phyloP scores from a whole-genome alignment of 208 protist species.

The Tritrichomonas musculus region DNA sequence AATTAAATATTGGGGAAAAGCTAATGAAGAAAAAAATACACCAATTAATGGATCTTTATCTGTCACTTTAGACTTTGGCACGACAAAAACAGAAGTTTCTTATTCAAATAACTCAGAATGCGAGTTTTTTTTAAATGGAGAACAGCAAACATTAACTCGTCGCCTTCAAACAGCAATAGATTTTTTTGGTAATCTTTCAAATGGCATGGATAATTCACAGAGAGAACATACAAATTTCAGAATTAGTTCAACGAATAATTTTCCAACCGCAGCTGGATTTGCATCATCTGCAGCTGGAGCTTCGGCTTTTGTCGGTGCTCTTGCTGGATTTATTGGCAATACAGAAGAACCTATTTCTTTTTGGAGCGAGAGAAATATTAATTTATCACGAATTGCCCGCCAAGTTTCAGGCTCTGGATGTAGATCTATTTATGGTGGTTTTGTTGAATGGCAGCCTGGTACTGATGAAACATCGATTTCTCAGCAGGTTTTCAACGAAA shows the following conservation, averaged over 20 bases:
- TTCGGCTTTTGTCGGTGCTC: constrained; percentile 1
- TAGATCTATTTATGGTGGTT: constrained; percentile 88
- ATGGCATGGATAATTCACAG: too few relatives aligned
- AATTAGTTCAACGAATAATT: neutral
- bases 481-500: constrained; percentile 68
- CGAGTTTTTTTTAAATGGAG: neutral
- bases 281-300: constrained; percentile 13
- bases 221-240: neutral
- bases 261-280: constrained; percentile 1
- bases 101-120: neutral
- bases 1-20: constrained; percentile 22
- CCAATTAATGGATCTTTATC: neutral
- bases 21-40: neutral
- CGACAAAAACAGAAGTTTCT: neutral
- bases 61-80: neutral
- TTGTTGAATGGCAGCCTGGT: constrained; percentile 81
- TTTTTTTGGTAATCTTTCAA: neutral
- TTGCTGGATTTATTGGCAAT: neutral
- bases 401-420: constrained; percentile 87
- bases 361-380: neutral
- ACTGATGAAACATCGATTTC: constrained; percentile 70
- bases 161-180: neutral
- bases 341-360: neutral
- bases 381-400: constrained; percentile 38
- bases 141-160: neutral